Evolutionary conservation across 2,329 filamentous ascomycete species (phyloP), one percentile per base, ranked within the genome.

Genomic region (Pestalotiopsis sp.): DNA sequence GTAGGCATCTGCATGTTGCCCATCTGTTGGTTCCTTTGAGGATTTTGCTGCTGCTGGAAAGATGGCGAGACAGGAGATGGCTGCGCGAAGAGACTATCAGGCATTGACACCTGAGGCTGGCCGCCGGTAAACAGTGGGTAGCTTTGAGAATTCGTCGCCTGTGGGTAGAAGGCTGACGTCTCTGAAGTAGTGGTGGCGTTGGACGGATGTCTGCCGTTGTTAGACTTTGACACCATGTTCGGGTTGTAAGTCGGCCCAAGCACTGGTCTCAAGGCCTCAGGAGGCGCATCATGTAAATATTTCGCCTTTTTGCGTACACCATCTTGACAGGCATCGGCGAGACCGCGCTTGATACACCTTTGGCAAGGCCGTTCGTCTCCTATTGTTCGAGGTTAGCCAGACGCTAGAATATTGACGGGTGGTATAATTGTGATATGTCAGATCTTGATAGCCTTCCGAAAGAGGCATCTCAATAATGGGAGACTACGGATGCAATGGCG

Each of bases 241-340:
- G 87, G 88, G 76, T 92, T 93, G 75, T 89, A 92, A 71, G 87
- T 90, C 38, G 91, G 89, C 4, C 91, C 91, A 62, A 96, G 87
- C 57, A 96, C 94, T n/a, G 95, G 93, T 77, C 95, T 88, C 71
- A 98, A 85, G 60, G 94, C 94, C 79, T 97, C 94, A 65, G 94
- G 90, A 45, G 95, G 95, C 31, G 95, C 94, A 86, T 98, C 96
- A 77, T 98, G 95, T 68, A 99, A 92, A 80, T 99, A 99, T 81
- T 99, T 99, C 65, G 96, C 96, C 86, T 98, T 99, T 82, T 99
- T 99, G 71, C 96, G 92, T 65, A 98, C 94, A 66, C 96, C 96
- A 78, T 99, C 96, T 80, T 97, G 94, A 77, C 96, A 99, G 70
- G 90, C 90, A 79, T 97, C 94, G 76, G 94, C 93, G 25, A 98